Evolutionary conservation across 371 early-diverging fungal genomes (phyloP).

Genomic region (Rhizopus delemar): DNA sequence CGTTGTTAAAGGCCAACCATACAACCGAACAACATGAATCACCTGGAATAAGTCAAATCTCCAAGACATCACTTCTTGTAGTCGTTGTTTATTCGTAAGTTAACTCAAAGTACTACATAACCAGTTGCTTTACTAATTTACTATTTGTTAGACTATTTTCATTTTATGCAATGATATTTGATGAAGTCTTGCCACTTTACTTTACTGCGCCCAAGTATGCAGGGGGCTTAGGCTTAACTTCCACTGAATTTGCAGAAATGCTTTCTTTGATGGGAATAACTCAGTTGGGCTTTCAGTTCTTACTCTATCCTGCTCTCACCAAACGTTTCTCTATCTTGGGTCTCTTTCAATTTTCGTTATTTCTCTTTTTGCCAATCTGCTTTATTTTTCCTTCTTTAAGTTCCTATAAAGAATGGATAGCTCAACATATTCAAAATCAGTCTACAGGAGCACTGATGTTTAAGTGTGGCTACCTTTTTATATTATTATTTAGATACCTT

Average conservation of each 20-base stretch:
- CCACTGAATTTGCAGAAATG: constrained; percentile 46
- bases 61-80: constrained; percentile 30
- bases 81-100: constrained; percentile 50
- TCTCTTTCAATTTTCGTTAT: constrained; percentile 39
- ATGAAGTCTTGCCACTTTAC: constrained; percentile 75
- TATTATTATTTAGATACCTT: constrained; percentile 47
- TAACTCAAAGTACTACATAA: neutral
- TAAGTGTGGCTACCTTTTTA: constrained; percentile 33
- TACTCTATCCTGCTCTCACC: constrained; percentile 56
- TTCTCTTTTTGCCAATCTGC: constrained; percentile 45
- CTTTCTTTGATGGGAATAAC: constrained; percentile 50
- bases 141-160: constrained; percentile 42
- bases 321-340: constrained; percentile 35
- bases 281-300: constrained; percentile 56
- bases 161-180: constrained; percentile 74
- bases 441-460: constrained; percentile 23
- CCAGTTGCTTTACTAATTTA: neutral
- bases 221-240: constrained; percentile 51
- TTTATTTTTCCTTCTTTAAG: constrained; percentile 48
- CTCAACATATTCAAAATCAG: constrained; percentile 19
- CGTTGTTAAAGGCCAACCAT: constrained; percentile 7
- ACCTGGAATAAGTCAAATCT: constrained; percentile 16
- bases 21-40: neutral
- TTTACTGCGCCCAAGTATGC: constrained; percentile 50
- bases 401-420: constrained; percentile 24